Base-by-base conservation (phyloP, 169 alveolate species). In the Amoebophrya sp. region DNA sequence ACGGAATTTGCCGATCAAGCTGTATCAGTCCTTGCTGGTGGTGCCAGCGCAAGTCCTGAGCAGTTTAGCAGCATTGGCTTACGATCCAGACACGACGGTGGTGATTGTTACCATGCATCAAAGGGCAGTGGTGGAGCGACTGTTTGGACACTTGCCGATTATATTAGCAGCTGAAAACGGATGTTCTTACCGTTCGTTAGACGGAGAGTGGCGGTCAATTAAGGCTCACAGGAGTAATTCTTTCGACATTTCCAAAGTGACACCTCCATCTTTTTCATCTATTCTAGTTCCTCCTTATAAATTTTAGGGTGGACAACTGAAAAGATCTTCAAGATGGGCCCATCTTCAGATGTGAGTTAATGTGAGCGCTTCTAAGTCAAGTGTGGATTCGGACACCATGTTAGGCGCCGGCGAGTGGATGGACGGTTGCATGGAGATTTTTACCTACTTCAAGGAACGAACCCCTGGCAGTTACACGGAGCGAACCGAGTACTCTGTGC, bases 381-480 rank as follows among this genome's bases (percentile, higher is more conserved):
- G n/a, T n/a, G n/a, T n/a, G n/a, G n/a, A n/a, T n/a, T n/a, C n/a
- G n/a, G n/a, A n/a, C n/a, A n/a, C n/a, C n/a, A n/a, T n/a, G n/a
- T n/a, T n/a, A n/a, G n/a, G n/a, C n/a, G n/a, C n/a, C n/a, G 38
- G 41, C 33, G 76, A 39, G 26, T 89, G 91, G 91, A 89, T 89
- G 91, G 41, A 41, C 55, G 91, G 91, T 54, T 41, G 29, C 38
- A 54, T 24, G 76, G 91, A 89, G 40, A 76, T 92, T n/a, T 90
- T 92, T 41, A 39, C 41, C 33, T 92, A 92, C 90, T 92, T 92
- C 93, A 41, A 77, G 53, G 93, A 92, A 90, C 91, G 93, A 0
- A 92, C 93, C n/a, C 93, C 93, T 3, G 93, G 93, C 29, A 54
- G 90, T 76, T 89, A 92, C 93, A 89, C 89, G 29, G 93, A 92